phyloP scores from a whole-genome alignment of 176 grass and related monocot genomes.

The Musa itinerans region DNA sequence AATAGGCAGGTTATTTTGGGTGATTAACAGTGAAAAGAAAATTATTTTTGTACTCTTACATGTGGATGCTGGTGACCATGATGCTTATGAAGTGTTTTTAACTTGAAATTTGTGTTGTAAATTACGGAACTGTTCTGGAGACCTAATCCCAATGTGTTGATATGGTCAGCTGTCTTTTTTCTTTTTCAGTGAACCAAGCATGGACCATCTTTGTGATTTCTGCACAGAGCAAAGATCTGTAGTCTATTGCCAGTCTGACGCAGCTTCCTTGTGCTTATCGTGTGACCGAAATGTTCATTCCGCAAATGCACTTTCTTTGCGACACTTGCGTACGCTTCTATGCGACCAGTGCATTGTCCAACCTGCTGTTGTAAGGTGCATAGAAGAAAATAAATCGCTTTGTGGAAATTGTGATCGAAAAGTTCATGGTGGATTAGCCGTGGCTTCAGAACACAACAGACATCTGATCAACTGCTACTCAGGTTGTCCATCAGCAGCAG shows the following conservation, averaged over 20 bases:
- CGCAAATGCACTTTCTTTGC: conserved; percentile 82
- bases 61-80: too few species aligned
- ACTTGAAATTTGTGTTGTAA: too few species aligned
- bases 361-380: conserved; percentile 64
- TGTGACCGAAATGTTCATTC: conserved; percentile 88
- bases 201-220: conserved; percentile 72
- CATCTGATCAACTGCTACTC: conserved; percentile 79
- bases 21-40: too few species aligned
- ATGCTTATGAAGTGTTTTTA: too few species aligned
- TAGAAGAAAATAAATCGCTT: conserved; percentile 55
- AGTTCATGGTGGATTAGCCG: conserved; percentile 36
- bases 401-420: conserved; percentile 85
- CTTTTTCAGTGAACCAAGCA: conserved; percentile 11
- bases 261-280: conserved; percentile 78
- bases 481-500: conserved; percentile 72
- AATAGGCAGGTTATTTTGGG: too few species aligned
- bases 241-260: conserved; percentile 84
- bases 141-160: too few species aligned
- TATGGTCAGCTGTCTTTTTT: not conserved
- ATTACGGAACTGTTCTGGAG: not conserved
- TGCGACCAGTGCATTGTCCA: conserved; percentile 65
- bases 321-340: conserved; percentile 72
- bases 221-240: conserved; percentile 67
- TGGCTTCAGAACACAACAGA: conserved; percentile 47
- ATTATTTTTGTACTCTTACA: too few species aligned